phyloP scores from a whole-genome alignment of 148 eudicot species.

The Rhododendron griersonianum region DNA sequence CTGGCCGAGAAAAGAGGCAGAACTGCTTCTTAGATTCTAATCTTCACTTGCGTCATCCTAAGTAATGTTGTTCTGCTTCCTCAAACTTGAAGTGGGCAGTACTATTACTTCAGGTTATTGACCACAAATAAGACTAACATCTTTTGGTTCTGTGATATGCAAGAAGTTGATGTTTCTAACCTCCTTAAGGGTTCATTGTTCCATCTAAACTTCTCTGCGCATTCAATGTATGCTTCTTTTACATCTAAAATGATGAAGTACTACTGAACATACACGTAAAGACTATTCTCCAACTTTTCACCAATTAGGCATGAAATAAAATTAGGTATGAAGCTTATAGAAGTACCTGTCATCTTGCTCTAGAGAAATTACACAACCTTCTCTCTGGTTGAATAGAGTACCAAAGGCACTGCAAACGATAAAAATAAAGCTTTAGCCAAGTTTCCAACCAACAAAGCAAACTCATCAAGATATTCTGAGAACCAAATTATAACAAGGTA shows the following conservation, averaged over 20 bases:
- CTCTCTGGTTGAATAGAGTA: conserved; percentile 32
- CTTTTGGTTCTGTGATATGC: background rate
- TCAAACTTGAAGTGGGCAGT: background rate
- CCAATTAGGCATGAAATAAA: background rate
- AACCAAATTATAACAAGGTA: background rate
- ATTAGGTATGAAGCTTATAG: background rate
- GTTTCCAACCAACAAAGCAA: background rate
- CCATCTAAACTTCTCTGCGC: background rate
- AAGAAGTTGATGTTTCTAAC: background rate
- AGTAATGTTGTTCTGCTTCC: background rate
- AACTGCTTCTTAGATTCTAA: background rate
- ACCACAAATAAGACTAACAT: background rate
- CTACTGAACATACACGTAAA: background rate
- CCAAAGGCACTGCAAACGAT: conserved; percentile 44
- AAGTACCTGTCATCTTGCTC: conserved; percentile 27
- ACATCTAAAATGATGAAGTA: background rate
- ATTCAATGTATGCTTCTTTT: background rate
- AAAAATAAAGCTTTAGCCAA: background rate
- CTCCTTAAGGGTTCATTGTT: background rate
- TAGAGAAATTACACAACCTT: conserved; percentile 7
- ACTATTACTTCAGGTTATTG: background rate
- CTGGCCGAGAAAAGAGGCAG: background rate
- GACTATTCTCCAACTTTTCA: background rate
- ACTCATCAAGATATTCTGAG: background rate
- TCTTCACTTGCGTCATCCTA: background rate